These are phyloP conservation scores for Vitis hybrid DNA, from an alignment of 177 flowering plant species.

Conservation along the genomic window DNA sequence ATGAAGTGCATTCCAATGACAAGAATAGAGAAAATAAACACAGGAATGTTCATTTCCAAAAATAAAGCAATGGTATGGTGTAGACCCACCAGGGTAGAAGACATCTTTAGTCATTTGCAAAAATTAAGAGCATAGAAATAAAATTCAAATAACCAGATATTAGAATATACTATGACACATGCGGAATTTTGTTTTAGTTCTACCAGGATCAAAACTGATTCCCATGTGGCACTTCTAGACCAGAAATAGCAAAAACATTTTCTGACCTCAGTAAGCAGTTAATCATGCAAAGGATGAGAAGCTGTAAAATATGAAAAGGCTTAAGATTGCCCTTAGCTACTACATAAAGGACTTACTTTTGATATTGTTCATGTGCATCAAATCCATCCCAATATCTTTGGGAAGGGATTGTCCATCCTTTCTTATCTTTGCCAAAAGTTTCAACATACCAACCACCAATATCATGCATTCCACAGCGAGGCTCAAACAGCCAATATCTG, in stretches of 20 bases:
- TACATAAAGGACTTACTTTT: conserved; percentile 47
- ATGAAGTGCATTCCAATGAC: not conserved
- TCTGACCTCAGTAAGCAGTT: not conserved
- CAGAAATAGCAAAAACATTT: not conserved
- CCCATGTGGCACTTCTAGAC: not conserved
- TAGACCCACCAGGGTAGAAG: not conserved
- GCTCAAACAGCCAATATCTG: conserved; percentile 98
- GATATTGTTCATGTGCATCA: conserved; percentile 36
- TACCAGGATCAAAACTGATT: not conserved
- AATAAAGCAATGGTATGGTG: not conserved
- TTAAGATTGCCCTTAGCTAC: not conserved
- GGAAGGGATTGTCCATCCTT: conserved; percentile 58
- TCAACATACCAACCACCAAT: conserved; percentile 98
- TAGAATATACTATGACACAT: no score
- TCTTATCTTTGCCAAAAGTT: conserved; percentile 80
- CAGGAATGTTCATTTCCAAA: not conserved
- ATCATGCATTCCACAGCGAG: conserved; percentile 85
- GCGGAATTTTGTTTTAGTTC: not conserved
- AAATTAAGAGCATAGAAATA: no score
- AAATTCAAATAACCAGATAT: no score
- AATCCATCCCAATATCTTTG: conserved; percentile 77
- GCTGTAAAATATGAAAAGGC: not conserved
- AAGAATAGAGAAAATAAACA: not conserved
- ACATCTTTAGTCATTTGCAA: no score
- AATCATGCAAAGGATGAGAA: not conserved